Percentiles rank a stretch among this genome's conserved stretches.
phyloP scores from a whole-genome alignment of 805 yeast species.

The Pichia cabralensis region DNA sequence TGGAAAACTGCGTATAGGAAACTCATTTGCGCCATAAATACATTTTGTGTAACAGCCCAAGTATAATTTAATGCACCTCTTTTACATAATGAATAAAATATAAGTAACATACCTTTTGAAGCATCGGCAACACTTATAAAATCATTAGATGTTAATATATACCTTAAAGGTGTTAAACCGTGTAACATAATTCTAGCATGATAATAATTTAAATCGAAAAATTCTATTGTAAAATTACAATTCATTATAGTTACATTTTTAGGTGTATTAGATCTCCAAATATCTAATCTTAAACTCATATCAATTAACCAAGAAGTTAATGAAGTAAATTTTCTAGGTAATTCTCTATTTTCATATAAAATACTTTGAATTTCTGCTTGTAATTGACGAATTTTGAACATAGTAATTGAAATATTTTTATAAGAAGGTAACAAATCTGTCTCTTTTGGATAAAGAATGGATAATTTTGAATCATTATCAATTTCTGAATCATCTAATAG shows the following conservation, averaged over 20 bases:
- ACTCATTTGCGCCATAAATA: conserved; percentile 84
- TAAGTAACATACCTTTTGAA: conserved; percentile 54
- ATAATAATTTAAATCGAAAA: conserved; percentile 65
- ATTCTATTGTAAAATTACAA: conserved; percentile 62
- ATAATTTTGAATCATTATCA: conserved; percentile 5
- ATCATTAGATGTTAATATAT: conserved; percentile 43
- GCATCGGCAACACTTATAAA: conserved; percentile 49
- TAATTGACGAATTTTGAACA: conserved; percentile 59
- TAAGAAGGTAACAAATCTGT: conserved; percentile 36
- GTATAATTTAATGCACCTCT: conserved; percentile 65
- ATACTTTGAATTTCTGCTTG: conserved; percentile 72
- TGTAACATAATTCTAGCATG: conserved; percentile 64
- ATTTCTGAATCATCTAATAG: conserved; percentile 65
- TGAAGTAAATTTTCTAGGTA: conserved; percentile 51
- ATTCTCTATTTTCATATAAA: conserved; percentile 58
- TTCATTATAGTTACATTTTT: conserved; percentile 50
- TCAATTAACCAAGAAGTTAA: conserved; percentile 55
- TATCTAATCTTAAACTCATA: conserved; percentile 41
- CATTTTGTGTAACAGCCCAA: conserved; percentile 87
- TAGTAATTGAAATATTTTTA: conserved; percentile 55
- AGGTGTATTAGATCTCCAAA: conserved; percentile 55
- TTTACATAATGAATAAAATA: conserved; percentile 49
- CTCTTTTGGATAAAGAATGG: neutral
- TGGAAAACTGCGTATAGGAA: conserved; percentile 70
- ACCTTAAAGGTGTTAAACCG: conserved; percentile 69